Base-by-base conservation (phyloP, 257 asterid species). In the Penstemon newberryi region DNA sequence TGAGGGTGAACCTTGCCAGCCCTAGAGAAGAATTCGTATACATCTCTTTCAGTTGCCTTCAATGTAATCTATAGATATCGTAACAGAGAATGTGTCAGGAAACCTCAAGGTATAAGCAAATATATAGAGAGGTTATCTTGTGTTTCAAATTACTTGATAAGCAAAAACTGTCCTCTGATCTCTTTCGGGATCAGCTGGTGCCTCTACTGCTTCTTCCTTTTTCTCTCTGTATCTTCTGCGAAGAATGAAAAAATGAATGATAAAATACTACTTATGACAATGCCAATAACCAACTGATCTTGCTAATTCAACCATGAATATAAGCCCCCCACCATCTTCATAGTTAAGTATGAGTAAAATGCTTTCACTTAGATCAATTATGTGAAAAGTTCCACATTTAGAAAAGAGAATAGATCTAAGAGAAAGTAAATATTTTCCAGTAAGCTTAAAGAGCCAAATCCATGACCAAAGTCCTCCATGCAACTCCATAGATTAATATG, bases 141-240 rank as follows among this genome's bases (percentile, higher is more conserved):
- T 77, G 78, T 44, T 69, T 56, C 59, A 69, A 54, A 56, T 25
- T 51, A 88, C 95, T 89, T 88, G 95, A 80, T 86, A 88, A 64
- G 89, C 95, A 78, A 88, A 86, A 82, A 88, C 92, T 9, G 95
- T 88, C 72, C 89, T 72, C 78, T 82, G 92, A 64, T 86, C 89
- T 70, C 89, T 77, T 67, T 86, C 92, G 36, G 92, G 90, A 74
- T 86, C 92, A 66, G 86, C 84, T 75, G 78, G 82, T 40, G 87
- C 79, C 73, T 85, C 82, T 41, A 25, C 33, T 25, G 52, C 80
- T 0, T 82, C 88, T 73, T 88, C 92, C 77, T 79, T 86, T 67
- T 86, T 82, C 60, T 82, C 90, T 75, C 80, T 84, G 79, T 80
- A 56, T 79, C 81, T 82, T 79, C 95, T 84, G 87, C 79, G 69